These are phyloP conservation scores for Solanum pennellii DNA, from an alignment of 257 asterid species.

Conservation along the genomic window DNA sequence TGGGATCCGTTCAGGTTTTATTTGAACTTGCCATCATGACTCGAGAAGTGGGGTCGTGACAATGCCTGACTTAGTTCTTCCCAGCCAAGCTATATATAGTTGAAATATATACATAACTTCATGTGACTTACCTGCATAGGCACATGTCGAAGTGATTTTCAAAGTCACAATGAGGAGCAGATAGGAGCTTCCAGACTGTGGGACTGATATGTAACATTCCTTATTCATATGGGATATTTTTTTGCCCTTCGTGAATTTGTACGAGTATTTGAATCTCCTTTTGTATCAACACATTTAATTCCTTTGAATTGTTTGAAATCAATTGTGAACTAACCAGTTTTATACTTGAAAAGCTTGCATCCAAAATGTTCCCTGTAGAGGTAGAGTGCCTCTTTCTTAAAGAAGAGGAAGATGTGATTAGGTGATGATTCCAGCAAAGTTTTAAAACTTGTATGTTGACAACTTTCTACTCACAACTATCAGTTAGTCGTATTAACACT, in stretches of 20 bases:
- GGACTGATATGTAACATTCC: background rate
- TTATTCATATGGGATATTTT: background rate
- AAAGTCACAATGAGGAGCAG: background rate
- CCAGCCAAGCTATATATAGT: background rate
- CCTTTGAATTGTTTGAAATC: background rate
- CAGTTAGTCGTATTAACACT: background rate
- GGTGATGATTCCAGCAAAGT: background rate
- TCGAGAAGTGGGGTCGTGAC: too few species aligned
- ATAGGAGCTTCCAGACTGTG: background rate
- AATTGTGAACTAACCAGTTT: background rate
- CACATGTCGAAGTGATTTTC: background rate
- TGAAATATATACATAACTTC: background rate
- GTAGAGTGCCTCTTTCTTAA: background rate
- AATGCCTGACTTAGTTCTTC: background rate
- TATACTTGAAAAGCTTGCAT: background rate
- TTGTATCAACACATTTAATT: background rate
- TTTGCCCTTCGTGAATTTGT: background rate
- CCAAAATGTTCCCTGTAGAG: background rate
- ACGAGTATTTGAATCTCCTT: background rate
- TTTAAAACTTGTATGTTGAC: background rate
- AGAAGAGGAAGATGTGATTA: background rate
- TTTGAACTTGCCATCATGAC: too few species aligned
- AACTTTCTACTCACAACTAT: background rate
- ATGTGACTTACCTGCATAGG: background rate
- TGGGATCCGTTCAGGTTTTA: too few species aligned